Percentiles rank a stretch among this genome's conserved stretches.
Conservation (phyloP, 179 eudicot genomes). For the Nepenthes alata region DNA sequence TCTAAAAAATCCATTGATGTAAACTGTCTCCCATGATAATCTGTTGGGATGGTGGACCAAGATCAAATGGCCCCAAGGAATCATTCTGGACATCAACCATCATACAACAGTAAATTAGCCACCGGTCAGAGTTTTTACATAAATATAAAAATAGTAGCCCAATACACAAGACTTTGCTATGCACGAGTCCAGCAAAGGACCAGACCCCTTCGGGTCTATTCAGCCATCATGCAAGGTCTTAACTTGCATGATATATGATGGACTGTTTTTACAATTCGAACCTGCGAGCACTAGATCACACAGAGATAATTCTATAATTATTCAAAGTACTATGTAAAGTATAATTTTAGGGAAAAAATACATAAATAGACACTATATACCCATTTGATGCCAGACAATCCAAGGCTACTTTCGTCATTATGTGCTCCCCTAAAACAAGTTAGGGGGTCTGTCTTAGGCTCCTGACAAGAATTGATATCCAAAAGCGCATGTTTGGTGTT, state of each 20-base stretch:
- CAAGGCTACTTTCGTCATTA: constrained; percentile 41
- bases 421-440: constrained; percentile 20
- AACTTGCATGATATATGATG: too few species aligned
- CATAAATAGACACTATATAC: constrained; percentile 10
- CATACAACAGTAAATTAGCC: background rate
- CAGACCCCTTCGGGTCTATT: too few species aligned
- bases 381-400: constrained; percentile 34
- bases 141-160: too few species aligned
- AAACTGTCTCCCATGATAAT: constrained; percentile 20
- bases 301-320: too few species aligned
- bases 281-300: too few species aligned
- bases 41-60: constrained; percentile 18
- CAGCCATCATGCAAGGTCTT: too few species aligned
- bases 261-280: too few species aligned
- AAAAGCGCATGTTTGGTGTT: too few species aligned
- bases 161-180: too few species aligned
- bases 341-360: background rate
- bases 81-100: constrained; percentile 23
- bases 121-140: too few species aligned
- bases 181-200: too few species aligned
- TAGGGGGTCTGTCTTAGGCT: constrained; percentile 20
- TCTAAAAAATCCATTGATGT: constrained; percentile 20
- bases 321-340: too few species aligned
- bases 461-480: constrained; percentile 15
- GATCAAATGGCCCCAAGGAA: constrained; percentile 38